Evolutionary conservation across 1,284 basidiomycete genomes (phyloP), one percentile per base, ranked within the genome.

Genomic region (Moniliella sp.): DNA sequence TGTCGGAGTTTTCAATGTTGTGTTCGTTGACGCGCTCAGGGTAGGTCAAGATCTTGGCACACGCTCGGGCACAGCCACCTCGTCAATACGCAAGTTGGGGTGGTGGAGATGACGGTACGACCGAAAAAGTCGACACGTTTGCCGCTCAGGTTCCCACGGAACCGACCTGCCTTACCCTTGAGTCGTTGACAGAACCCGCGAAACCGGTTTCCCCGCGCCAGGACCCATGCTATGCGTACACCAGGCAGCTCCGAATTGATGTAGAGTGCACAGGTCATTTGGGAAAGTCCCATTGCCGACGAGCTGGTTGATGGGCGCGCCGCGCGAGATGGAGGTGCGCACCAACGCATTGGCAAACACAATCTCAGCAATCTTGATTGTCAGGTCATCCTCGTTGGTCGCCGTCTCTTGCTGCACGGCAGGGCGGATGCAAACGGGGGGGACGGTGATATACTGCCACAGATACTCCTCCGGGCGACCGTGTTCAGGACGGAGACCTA

Each of bases 41-140:
- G 57, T 88, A 97, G 2, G 91, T 97, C 36, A 99, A 64, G 35
- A 93, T 75, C 63, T 88, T 86, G 15, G 91, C 11, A 99, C 81
- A 36, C 84, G 75, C 61, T 93, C 81, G 0, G 91, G 91, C 1
- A 99, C 81, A 12, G 91, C 91, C 1, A 60, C 46, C 36, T 58
- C 57, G 61, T 97, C 88, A 54, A 99, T 94, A 32, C 82, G 76
- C 40, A 99, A 66, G 61, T 97, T 99, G 7, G 91, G 91, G n/a
- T n/a, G 0, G 91, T 91, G 2, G 83, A 88, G 55, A 99, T 99
- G 63, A 99, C 91, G 4, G 91, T 99, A 51, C 91, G 77, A 11
- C 77, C 91, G 1, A 86, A 94, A 58, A 97, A 97, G 62, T 99
- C 91, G 48, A 99, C 91, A 63, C 91, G 82, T 63, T 99, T 99